Percentiles rank a stretch among this genome's conserved stretches.
phyloP scores from a whole-genome alignment of 2,329 filamentous ascomycete genomes.

The Paraphaeosphaeria sporulosa region DNA sequence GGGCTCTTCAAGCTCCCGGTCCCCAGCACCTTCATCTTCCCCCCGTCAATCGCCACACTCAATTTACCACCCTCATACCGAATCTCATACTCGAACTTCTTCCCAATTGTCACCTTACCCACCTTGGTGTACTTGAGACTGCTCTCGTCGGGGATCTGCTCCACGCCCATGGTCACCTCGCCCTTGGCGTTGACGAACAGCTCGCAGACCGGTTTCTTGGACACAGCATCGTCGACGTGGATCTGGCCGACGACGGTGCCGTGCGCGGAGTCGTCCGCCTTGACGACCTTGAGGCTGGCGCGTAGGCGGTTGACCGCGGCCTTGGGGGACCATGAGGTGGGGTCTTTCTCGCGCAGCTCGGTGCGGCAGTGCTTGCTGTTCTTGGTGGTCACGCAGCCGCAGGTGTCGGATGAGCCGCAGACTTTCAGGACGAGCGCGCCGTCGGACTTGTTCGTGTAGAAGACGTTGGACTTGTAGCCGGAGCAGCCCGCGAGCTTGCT shows the following conservation, averaged over 20 bases:
- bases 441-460: constrained; percentile 46
- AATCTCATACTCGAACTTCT: constrained; percentile 50
- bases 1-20: constrained; percentile 26
- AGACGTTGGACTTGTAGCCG: constrained; percentile 46
- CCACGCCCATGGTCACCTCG: constrained; percentile 50
- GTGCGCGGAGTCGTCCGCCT: constrained; percentile 44
- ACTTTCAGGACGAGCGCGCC: constrained; percentile 53
- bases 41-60: constrained; percentile 25
- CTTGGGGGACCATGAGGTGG: constrained; percentile 45
- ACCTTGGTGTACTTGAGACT: constrained; percentile 41
- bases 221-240: constrained; percentile 47
- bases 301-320: constrained; percentile 44
- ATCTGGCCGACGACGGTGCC: constrained; percentile 53
- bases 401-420: constrained; percentile 41
- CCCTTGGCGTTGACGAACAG: constrained; percentile 50
- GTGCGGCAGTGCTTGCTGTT: constrained; percentile 55
- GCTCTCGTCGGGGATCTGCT: constrained; percentile 44
- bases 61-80: constrained; percentile 47
- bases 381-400: constrained; percentile 50
- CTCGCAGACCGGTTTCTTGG: constrained; percentile 52
- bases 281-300: constrained; percentile 37
- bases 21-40: constrained; percentile 19
- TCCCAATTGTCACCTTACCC: constrained; percentile 42
- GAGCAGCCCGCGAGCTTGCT: constrained; percentile 46
- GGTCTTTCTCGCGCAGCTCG: constrained; percentile 50